Conservation (phyloP, 2,329 filamentous ascomycete species). For the Verticillium isaacii region DNA sequence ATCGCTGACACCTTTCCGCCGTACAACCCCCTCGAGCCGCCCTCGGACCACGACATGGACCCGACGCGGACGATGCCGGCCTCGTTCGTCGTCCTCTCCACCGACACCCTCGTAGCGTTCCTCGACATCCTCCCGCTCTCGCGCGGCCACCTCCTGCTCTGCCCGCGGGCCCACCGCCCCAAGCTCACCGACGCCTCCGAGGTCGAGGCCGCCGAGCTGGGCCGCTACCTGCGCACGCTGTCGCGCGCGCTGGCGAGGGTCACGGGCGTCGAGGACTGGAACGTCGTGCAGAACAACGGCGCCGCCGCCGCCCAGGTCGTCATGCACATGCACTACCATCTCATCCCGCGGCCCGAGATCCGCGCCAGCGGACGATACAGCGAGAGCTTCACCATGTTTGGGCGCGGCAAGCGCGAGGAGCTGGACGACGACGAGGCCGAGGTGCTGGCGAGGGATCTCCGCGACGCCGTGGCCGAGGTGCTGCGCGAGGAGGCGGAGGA, state of each 20-base stretch:
- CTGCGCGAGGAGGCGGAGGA: conserved; percentile 41
- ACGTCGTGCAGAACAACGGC: conserved; percentile 95
- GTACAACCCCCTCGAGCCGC: conserved; percentile 39
- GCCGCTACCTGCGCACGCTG: conserved; percentile 64
- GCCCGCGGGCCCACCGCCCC: conserved; percentile 69
- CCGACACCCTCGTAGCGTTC: conserved; percentile 75
- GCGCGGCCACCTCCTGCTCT: conserved; percentile 76
- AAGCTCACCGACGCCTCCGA: conserved; percentile 69
- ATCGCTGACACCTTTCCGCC: conserved; percentile 48
- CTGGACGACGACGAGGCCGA: conserved; percentile 71
- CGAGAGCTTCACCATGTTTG: conserved; percentile 79
- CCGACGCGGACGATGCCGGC: conserved; percentile 31
- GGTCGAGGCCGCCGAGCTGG: conserved; percentile 61
- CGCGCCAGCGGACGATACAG: conserved; percentile 46
- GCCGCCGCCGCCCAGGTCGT: conserved; percentile 87
- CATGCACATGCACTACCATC: conserved; percentile 89
- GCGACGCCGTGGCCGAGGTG: conserved; percentile 43
- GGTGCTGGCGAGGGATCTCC: conserved; percentile 51
- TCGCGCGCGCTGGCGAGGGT: conserved; percentile 65
- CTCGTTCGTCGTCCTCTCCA: conserved; percentile 70
- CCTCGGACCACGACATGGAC: conserved; percentile 25
- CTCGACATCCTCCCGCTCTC: conserved; percentile 90
- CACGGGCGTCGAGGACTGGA: conserved; percentile 79
- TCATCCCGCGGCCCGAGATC: conserved; percentile 78
- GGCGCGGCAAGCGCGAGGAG: conserved; percentile 65